Base-by-base conservation (phyloP, 2,329 filamentous ascomycete species). In the Colletotrichum gloeosporioides region DNA sequence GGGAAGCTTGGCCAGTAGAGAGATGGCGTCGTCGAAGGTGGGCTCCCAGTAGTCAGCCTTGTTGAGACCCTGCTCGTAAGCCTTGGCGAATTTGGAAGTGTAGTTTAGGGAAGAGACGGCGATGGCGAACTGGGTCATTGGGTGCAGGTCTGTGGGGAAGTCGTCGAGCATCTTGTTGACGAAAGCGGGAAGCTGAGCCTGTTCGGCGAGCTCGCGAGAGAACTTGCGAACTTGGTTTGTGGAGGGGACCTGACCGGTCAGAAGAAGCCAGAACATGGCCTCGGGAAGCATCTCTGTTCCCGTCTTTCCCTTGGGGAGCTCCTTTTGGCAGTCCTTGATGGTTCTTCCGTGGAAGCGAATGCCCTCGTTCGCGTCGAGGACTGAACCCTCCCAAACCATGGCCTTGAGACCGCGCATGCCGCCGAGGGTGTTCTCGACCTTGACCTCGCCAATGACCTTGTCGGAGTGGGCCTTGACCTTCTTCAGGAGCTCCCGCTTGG, bases 1-100 rank as follows among this genome's bases (percentile, higher is more conserved):
- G 78, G 97, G 97, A 70, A 99, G 93, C 90, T 99, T 99, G 78
- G 96, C 97, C 73, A 99, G 91, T 78, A 99, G 91, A 64, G 94
- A 95, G 85, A 99, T 98, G 85, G 92, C 93, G 88, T 99, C 97
- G 84, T 99, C 96, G 83, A 98, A 99, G 61, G 95, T 98, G 16
- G 96, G 95, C 88, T 99, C 97, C 97, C 97, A 99, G 92, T 99
- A 99, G 81, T 98, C 95, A 69, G 95, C 95, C 90, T 99, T 99
- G 90, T 93, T 95, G 79, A 99, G 88, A 44, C 97, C 97, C 80
- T 94, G 88, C 85, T 96, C 96, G 86, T 99, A 99, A 25, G 94
- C 94, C 87, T 96, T 96, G 78, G 96, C 97, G 80, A 99, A 99
- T 82, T 94, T 92, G 81, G 95, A 98, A 80, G 96, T 96, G 85